Percentiles rank a stretch among this genome's conserved stretches.
Evolutionary conservation across 768 basidiomycete genomes (phyloP).

Genomic region (Boletus reticulatus): DNA sequence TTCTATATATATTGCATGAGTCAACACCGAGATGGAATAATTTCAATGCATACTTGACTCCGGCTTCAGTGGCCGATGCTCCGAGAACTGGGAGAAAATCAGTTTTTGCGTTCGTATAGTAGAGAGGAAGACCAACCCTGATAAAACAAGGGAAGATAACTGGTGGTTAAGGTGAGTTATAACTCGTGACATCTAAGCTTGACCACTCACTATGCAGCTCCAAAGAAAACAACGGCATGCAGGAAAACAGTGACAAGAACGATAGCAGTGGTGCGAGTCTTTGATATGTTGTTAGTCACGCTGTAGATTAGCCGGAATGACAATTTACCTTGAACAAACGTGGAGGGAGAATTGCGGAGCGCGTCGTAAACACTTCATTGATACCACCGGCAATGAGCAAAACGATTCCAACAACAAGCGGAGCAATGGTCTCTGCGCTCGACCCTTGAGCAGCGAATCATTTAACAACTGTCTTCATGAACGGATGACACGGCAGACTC

Average conservation of each 20-base stretch:
- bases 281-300: not conserved
- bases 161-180: conserved; percentile 1
- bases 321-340: conserved; percentile 62
- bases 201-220: conserved; percentile 30
- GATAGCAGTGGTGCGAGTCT: conserved; percentile 73
- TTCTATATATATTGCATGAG: conserved; percentile 39
- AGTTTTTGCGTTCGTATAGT: not conserved
- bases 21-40: not conserved
- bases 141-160: conserved; percentile 74
- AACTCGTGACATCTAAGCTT: not conserved
- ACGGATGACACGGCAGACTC: conserved; percentile 18
- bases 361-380: conserved; percentile 60
- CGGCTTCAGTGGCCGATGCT: conserved; percentile 67
- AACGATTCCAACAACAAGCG: conserved; percentile 56
- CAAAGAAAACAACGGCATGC: conserved; percentile 65
- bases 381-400: conserved; percentile 50
- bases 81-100: conserved; percentile 48
- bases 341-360: conserved; percentile 72
- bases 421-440: conserved; percentile 54
- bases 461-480: not conserved
- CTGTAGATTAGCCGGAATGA: not conserved
- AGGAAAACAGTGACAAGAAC: conserved; percentile 57
- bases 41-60: conserved; percentile 50
- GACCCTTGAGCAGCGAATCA: conserved; percentile 43
- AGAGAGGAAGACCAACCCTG: conserved; percentile 38